A percentile compares a stretch with the other conserved stretches of the same genome.
These are phyloP conservation scores for Sporothrix luriei DNA, from an alignment of 2,329 filamentous ascomycete genomes.

Conservation along the genomic window DNA sequence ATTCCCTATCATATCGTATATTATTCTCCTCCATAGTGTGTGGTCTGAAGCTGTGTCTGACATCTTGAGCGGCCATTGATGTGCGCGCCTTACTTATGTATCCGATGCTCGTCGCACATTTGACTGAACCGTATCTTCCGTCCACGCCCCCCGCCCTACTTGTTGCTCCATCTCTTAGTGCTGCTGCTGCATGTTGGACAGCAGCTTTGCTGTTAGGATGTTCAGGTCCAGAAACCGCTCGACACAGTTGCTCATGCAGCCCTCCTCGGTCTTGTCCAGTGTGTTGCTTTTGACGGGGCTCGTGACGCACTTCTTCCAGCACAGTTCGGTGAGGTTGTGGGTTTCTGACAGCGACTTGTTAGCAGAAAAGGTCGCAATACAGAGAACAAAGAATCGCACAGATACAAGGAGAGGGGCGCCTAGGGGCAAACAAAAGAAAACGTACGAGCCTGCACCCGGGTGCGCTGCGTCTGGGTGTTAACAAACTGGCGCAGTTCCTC, in stretches of 20 bases:
- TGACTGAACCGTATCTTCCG: not conserved
- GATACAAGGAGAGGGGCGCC: too few relatives aligned
- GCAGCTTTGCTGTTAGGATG: conserved; percentile 78
- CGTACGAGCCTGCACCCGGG: conserved; percentile 65
- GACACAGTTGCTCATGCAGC: conserved; percentile 88
- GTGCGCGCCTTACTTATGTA: not conserved
- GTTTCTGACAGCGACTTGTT: conserved; percentile 48
- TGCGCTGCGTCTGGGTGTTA: conserved; percentile 80
- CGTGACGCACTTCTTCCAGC: conserved; percentile 93
- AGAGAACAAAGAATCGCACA: not conserved
- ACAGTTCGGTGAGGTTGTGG: conserved; percentile 67
- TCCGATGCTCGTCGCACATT: not conserved
- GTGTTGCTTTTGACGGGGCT: conserved; percentile 69
- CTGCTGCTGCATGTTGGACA: conserved; percentile 64
- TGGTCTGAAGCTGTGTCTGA: not conserved
- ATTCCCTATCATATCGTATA: conserved; percentile 20
- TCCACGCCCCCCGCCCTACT: too few relatives aligned
- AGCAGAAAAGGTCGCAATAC: not conserved
- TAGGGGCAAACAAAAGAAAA: not conserved
- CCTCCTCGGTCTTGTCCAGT: conserved; percentile 76
- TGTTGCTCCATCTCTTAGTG: conserved; percentile 30
- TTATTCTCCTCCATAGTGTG: not conserved
- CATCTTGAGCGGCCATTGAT: not conserved
- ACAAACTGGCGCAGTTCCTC: conserved; percentile 85
- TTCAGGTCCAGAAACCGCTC: conserved; percentile 92